These are phyloP conservation scores for Yamadazyma songkhlaensis DNA, from an alignment of 1,139 yeast genomes.

Conservation along the genomic window DNA sequence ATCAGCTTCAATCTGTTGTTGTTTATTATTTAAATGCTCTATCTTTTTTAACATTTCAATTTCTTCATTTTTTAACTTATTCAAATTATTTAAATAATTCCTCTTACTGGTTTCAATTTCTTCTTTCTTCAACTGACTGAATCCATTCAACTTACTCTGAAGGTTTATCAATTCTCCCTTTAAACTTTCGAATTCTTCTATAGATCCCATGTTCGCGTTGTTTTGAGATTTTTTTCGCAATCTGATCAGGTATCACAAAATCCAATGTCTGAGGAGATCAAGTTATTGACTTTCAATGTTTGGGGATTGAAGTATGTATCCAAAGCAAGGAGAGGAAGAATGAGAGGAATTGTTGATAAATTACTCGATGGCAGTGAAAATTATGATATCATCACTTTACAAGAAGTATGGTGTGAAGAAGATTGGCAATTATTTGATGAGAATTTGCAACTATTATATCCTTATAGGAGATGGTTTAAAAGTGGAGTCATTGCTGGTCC, in stretches of 20 bases:
- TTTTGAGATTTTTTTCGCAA: not conserved
- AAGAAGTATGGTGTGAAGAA: slow-evolving; percentile 86
- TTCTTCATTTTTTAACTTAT: slow-evolving; percentile 28
- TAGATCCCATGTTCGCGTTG: slow-evolving; percentile 9
- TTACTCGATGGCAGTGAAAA: slow-evolving; percentile 49
- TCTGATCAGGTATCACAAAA: not conserved
- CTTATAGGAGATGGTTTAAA: slow-evolving; percentile 66
- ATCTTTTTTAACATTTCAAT: slow-evolving; percentile 23
- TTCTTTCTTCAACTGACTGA: slow-evolving; percentile 25
- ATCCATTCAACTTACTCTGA: slow-evolving; percentile 22
- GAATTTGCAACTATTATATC: slow-evolving; percentile 48
- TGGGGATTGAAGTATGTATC: slow-evolving; percentile 93
- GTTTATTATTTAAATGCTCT: slow-evolving; percentile 17
- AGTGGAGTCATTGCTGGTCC: slow-evolving; percentile 93
- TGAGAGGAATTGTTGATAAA: slow-evolving; percentile 70
- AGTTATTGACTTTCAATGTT: slow-evolving; percentile 65
- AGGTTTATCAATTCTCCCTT: slow-evolving; percentile 31
- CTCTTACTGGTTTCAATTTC: slow-evolving; percentile 28
- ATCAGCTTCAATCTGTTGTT: slow-evolving; percentile 20
- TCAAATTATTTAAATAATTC: slow-evolving; percentile 25
- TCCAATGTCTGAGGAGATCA: slow-evolving; percentile 20
- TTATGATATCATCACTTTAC: slow-evolving; percentile 85
- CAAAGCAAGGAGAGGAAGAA: slow-evolving; percentile 59
- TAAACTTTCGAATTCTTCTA: slow-evolving; percentile 24
- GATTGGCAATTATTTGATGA: slow-evolving; percentile 70